Base-by-base conservation (phyloP, 1,284 basidiomycete genomes). In the Sporisorium sorghi region DNA sequence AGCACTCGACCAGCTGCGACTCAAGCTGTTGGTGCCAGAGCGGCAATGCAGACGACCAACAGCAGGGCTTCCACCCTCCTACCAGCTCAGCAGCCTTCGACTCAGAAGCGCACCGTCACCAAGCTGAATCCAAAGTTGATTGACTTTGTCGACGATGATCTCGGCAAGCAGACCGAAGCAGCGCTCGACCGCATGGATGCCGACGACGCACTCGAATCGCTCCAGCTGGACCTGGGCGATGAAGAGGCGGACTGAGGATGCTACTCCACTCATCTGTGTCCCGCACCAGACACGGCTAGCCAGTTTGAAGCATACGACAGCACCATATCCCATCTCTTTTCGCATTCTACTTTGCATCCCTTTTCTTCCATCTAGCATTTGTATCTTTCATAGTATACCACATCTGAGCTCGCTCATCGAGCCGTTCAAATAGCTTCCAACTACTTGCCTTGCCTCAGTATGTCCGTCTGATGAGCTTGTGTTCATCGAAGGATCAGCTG, bases 61-160 rank as follows among this genome's bases (percentile, higher is more conserved):
- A 52, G 46, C 47, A 28, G 23, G 9, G 23, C 15, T n/a, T 39
- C 33, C 23, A 17, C 49, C 12, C 23, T 26, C 10, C 39, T 24
- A 17, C 1, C 48, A 17, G 26, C 35, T 14, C 43, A 19, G 32
- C 56, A 44, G 33, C 26, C 30, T 10, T 10, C 17, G 9, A 28
- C 32, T 28, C 55, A 14, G 3, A 57, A 57, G 49, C 44, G 44
- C n/a, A 32, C 39, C 6, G 33, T 39, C 11, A 67, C 55, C n/a
- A 32, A n/a, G 23, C 40, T 74, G 32, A 69, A 74, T 28, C 65
- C 66, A 9, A 58, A 65, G 49, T 52, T 74, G 28, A 50, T 65
- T 17, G 72, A 74, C 42, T 69, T 74, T 55, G 62, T 60, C 1
- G 48, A 74, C 17, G 72, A 74, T 26, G 72, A 74, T 4, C 61